Conservation (phyloP, 208 protist species). For the Herpetomonas muscarum region DNA sequence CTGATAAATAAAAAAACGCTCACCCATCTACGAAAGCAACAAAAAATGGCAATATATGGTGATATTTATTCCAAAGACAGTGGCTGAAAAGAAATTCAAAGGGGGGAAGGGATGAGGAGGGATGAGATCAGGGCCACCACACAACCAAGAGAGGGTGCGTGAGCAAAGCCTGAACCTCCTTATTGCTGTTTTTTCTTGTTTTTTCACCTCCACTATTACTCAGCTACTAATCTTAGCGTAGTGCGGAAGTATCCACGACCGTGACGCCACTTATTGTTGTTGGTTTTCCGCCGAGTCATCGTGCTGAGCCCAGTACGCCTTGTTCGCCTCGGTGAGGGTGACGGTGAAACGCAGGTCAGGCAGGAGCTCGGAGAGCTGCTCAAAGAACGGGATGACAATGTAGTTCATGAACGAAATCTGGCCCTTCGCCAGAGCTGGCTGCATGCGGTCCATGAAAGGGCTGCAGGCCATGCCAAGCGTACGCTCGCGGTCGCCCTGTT, state of each 20-base stretch:
- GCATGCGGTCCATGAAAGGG: conserved; percentile 91
- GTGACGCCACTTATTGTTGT: background rate
- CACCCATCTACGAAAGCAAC: no score
- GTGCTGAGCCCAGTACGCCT: conserved; percentile 73
- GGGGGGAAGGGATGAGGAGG: no score
- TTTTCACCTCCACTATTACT: no score
- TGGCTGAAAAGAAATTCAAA: no score
- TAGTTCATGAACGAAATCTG: conserved; percentile 93
- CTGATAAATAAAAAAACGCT: no score
- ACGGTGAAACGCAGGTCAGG: conserved; percentile 83
- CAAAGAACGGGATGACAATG: conserved; percentile 90
- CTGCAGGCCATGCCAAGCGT: conserved; percentile 80
- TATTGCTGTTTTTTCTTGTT: no score
- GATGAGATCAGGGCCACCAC: no score
- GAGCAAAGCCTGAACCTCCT: no score
- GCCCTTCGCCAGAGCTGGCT: conserved; percentile 76
- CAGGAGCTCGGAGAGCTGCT: conserved; percentile 74
- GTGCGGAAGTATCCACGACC: background rate
- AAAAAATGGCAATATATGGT: no score
- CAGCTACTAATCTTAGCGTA: no score
- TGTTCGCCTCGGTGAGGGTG: conserved; percentile 72
- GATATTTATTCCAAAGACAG: no score
- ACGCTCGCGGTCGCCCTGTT: conserved; percentile 91
- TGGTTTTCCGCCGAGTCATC: conserved; percentile 27
- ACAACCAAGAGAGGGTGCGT: no score